Conservation (phyloP, 257 asterid species). For the Capsicum baccatum region DNA sequence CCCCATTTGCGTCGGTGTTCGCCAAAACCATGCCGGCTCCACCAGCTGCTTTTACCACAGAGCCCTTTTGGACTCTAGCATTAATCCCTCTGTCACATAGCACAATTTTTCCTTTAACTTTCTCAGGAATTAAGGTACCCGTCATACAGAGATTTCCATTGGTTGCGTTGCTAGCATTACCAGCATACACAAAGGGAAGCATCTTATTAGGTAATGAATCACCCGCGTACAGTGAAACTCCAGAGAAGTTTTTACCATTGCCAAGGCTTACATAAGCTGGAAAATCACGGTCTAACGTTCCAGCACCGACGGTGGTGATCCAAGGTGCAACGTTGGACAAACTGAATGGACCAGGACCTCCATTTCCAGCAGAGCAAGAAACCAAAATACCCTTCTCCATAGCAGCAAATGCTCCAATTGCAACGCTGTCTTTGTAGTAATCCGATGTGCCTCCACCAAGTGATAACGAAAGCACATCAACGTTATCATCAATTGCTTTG, state of each 20-base stretch:
- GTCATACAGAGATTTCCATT: constrained; percentile 80
- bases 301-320: constrained; percentile 95
- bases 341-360: constrained; percentile 66
- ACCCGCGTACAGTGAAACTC: constrained; percentile 70
- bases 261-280: constrained; percentile 88
- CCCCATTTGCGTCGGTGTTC: constrained; percentile 73
- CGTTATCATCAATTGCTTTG: constrained; percentile 75
- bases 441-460: constrained; percentile 77
- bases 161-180: constrained; percentile 61
- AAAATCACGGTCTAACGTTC: constrained; percentile 84
- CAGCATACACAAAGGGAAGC: constrained; percentile 79
- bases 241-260: constrained; percentile 67
- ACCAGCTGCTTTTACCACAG: constrained; percentile 68
- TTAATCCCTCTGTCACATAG: constrained; percentile 72
- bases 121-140: constrained; percentile 63
- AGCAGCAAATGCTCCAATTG: constrained; percentile 79
- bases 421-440: constrained; percentile 62
- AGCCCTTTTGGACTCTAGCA: constrained; percentile 67
- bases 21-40: constrained; percentile 67
- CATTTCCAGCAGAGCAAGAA: constrained; percentile 89
- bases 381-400: constrained; percentile 84
- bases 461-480: constrained; percentile 72
- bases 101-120: constrained; percentile 67
- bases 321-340: constrained; percentile 83
- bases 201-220: constrained; percentile 46